These are phyloP conservation scores for Tubosaeta sp. DNA, from an alignment of 768 basidiomycete species.

Conservation along the genomic window DNA sequence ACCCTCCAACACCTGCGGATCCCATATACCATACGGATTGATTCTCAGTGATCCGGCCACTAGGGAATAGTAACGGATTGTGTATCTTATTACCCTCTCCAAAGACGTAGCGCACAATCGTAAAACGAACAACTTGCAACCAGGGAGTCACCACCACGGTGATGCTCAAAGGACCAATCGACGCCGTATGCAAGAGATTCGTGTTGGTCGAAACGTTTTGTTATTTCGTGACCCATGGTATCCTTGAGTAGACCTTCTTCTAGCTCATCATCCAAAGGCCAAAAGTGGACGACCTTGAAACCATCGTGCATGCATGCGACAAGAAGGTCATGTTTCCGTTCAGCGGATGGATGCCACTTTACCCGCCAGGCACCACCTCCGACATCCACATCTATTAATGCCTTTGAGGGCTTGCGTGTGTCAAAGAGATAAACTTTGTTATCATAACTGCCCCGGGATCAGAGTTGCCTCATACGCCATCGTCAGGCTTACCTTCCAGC, in stretches of 20 bases:
- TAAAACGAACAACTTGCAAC: slow-evolving; percentile 95
- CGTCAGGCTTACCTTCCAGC: slow-evolving; percentile 71
- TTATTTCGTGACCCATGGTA: slow-evolving; percentile 33
- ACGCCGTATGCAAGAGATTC: slow-evolving; percentile 85
- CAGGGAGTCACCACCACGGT: slow-evolving; percentile 38
- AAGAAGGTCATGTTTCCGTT: slow-evolving; percentile 69
- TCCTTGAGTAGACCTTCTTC: slow-evolving; percentile 5
- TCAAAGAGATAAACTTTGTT: slow-evolving; percentile 79
- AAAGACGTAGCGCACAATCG: slow-evolving; percentile 78
- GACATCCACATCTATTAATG: slow-evolving; percentile 58
- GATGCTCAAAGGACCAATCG: slow-evolving; percentile 70
- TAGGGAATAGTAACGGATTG: background rate
- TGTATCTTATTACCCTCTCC: slow-evolving; percentile 52
- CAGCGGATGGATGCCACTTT: slow-evolving; percentile 84
- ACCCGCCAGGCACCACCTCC: slow-evolving; percentile 96
- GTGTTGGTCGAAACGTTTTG: slow-evolving; percentile 69
- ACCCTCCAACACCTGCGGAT: slow-evolving; percentile 7
- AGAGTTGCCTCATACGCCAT: background rate
- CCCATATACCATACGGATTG: background rate
- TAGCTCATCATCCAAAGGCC: slow-evolving; percentile 2
- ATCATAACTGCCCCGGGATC: slow-evolving; percentile 63
- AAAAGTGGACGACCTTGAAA: slow-evolving; percentile 66
- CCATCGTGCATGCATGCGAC: slow-evolving; percentile 99
- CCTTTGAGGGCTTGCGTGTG: slow-evolving; percentile 55
- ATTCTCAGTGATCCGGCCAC: background rate